These are phyloP conservation scores for Gossypium aridum DNA, from an alignment of 441 rosid species.

Conservation along the genomic window DNA sequence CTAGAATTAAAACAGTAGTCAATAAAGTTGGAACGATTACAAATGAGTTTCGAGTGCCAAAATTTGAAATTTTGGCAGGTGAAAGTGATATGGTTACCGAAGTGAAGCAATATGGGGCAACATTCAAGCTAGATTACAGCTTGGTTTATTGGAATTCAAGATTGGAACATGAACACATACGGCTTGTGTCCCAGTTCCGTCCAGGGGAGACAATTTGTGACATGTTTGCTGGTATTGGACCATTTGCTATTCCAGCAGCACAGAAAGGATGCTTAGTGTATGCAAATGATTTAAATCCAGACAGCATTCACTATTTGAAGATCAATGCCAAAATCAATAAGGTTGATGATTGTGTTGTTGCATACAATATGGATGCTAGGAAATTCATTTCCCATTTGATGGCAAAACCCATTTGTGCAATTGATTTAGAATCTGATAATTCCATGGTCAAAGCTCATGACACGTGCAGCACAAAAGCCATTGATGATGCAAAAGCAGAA, in stretches of 20 bases:
- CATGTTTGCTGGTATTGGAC: slow-evolving; percentile 96
- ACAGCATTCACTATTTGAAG: slow-evolving; percentile 70
- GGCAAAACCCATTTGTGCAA: slow-evolving; percentile 35
- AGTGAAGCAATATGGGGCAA: slow-evolving; percentile 92
- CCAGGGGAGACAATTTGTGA: slow-evolving; percentile 86
- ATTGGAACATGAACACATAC: slow-evolving; percentile 87
- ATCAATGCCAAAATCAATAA: slow-evolving; percentile 79
- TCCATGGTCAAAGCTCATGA: slow-evolving; percentile 25
- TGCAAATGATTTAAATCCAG: slow-evolving; percentile 89
- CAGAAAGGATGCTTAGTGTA: slow-evolving; percentile 82
- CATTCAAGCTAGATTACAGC: slow-evolving; percentile 83
- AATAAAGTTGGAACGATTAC: slow-evolving; percentile 81
- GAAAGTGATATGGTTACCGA: slow-evolving; percentile 75
- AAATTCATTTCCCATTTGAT: slow-evolving; percentile 61
- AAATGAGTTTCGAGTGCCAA: slow-evolving; percentile 91
- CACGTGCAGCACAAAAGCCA: slow-evolving; percentile 7
- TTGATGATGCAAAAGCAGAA: slow-evolving; percentile 16
- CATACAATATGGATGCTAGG: slow-evolving; percentile 89
- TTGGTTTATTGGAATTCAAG: slow-evolving; percentile 93
- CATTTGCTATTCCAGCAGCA: slow-evolving; percentile 93
- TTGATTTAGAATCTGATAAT: slow-evolving; percentile 27
- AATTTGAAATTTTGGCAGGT: slow-evolving; percentile 87
- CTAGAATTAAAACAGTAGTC: slow-evolving; percentile 78
- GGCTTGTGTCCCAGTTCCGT: slow-evolving; percentile 64
- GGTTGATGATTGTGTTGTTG: slow-evolving; percentile 54